Percentiles rank a stretch among this genome's conserved stretches.
Evolutionary conservation across 1,284 basidiomycete genomes (phyloP).

Genomic region (Cutaneotrichosporon sp.): DNA sequence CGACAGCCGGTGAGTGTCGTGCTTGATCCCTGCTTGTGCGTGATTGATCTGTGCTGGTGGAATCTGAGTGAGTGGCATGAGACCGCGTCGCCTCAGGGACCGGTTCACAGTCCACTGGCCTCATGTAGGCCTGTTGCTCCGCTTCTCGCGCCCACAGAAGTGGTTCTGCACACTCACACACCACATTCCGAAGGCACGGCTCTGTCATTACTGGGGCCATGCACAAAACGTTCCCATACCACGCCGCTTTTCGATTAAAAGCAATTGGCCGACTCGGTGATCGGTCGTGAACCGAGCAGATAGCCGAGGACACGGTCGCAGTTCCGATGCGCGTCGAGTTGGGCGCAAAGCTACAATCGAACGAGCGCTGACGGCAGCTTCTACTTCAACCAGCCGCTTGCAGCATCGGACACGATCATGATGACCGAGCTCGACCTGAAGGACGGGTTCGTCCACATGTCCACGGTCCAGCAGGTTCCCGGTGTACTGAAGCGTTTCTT

Average conservation of each 20-base stretch:
- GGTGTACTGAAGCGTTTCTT: conserved; percentile 62
- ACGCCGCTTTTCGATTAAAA: not conserved
- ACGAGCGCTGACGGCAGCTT: conserved; percentile 6
- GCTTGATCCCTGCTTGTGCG: not conserved
- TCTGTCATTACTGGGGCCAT: too few relatives aligned
- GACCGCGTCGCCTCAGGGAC: not conserved
- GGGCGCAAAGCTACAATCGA: not conserved
- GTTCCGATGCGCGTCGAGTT: not conserved
- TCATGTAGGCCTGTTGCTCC: not conserved
- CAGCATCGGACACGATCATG: conserved; percentile 35
- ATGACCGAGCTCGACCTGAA: conserved; percentile 41
- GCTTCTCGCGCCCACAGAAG: not conserved
- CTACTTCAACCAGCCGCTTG: conserved; percentile 37
- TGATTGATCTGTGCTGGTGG: not conserved
- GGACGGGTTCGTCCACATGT: conserved; percentile 64
- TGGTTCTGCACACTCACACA: not conserved
- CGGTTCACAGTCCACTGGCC: not conserved
- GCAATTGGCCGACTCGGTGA: not conserved
- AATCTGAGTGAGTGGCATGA: not conserved
- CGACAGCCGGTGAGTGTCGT: conserved; percentile 38
- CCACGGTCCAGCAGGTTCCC: conserved; percentile 60
- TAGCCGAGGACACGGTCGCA: not conserved
- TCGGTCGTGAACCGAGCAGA: not conserved
- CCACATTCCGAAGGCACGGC: not conserved
- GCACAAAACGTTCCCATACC: too few relatives aligned